phyloP scores from a whole-genome alignment of 306 rosid genomes.

The Clitoria ternatea region DNA sequence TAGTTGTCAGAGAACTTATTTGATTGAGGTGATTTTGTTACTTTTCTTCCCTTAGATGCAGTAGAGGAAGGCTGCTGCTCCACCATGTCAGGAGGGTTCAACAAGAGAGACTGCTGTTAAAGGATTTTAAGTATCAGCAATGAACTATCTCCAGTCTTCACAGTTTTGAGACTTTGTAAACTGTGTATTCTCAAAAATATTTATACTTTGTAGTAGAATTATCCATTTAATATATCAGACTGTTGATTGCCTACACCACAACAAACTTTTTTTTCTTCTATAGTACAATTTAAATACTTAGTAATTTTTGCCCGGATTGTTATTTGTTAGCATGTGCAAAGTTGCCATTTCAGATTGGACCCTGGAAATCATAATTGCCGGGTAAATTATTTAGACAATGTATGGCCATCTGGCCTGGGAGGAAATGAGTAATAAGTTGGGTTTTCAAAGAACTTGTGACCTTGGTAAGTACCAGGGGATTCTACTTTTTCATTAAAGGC shows the following conservation, averaged over 20 bases:
- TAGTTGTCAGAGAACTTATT: background rate
- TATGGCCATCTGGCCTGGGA: too few relatives aligned
- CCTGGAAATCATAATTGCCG: too few relatives aligned
- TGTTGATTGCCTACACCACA: background rate
- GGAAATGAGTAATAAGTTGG: too few relatives aligned
- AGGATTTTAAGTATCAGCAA: background rate
- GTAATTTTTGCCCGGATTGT: too few relatives aligned
- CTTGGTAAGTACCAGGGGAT: too few relatives aligned
- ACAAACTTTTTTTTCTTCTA: background rate
- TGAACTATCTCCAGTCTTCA: background rate
- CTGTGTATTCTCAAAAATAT: background rate
- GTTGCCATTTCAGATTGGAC: too few relatives aligned
- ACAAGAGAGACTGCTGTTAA: background rate
- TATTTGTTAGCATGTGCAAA: too few relatives aligned
- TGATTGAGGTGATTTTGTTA: conserved; percentile 3
- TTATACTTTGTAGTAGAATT: background rate
- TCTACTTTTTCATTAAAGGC: too few relatives aligned
- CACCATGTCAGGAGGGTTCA: background rate
- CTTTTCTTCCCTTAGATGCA: background rate
- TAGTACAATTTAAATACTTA: too few relatives aligned
- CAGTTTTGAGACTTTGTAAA: conserved; percentile 16
- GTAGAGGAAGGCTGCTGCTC: background rate
- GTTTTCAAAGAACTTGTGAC: too few relatives aligned
- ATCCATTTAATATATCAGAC: background rate
- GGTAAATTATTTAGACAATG: too few relatives aligned